Evolutionary conservation across 163 green algal genomes (phyloP), one percentile per base, ranked within the genome.

Genomic region (Coccomyxa subellipsoidea): DNA sequence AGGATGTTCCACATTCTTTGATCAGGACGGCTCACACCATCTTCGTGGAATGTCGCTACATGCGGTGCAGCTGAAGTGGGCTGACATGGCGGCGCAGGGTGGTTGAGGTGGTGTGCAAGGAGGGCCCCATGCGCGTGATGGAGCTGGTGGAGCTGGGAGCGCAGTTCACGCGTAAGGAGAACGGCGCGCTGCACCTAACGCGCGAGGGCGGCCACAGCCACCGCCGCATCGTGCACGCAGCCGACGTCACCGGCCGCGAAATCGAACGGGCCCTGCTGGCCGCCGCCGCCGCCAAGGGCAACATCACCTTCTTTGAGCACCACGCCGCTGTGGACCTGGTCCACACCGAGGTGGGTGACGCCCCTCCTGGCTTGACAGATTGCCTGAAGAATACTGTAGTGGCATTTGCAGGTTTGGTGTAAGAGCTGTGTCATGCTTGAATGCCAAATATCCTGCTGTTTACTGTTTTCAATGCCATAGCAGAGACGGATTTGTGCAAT

Each of bases 181-280:
- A 94, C 38, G 91, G 91, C 81, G 87, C 37, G 32, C 87, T 99
- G 81, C 97, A 99, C 91, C 93, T 99, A 18, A 97, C 93, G 7
- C 92, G 93, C 34, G 97, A 99, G 88, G 97, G 97, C 25, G 97
- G 97, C 27, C 97, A 99, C 91, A 95, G 84, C 78, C 89, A 95
- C 76, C 88, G 95, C 27, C 93, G 97, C 76, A 96, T 99, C 32
- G 97, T 99, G 54, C 97, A 99, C 84, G 96, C 96, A 4, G 95
- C 93, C 0, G 96, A 99, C 83, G 87, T 95, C 27, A 99, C 97
- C 0, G 97, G 97, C 23, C 88, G 87, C 12, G 97, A 99, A 88
- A 98, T 99, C 71, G 93, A 98, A 90, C 88, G 96, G 18, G 94
- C 97, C 31, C 89, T 99, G 80, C 75, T 99, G 54, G 86, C 91